These are phyloP conservation scores for Chrysanthemum lavandulifolium DNA, from an alignment of 129 eudicot species.

Conservation along the genomic window DNA sequence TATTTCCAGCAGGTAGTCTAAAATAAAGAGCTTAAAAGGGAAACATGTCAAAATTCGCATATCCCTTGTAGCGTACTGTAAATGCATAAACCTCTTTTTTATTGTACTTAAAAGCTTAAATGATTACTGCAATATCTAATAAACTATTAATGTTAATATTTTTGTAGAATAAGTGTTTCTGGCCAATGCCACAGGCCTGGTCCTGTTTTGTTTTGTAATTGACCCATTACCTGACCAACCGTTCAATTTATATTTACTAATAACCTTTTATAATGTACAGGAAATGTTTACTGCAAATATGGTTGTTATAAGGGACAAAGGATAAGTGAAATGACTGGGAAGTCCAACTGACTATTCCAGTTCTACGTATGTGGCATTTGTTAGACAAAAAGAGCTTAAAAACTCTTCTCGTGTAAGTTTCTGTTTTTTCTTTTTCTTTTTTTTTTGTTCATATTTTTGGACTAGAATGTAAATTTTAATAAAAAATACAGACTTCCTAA, in stretches of 20 bases:
- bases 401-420: conserved; percentile 1
- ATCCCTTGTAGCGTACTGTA: background rate
- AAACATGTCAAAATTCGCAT: background rate
- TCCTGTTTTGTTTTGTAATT: no score
- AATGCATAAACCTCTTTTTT: conserved; percentile 3
- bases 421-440: background rate
- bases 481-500: no score
- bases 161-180: no score
- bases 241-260: background rate
- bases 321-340: conserved; percentile 76
- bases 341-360: conserved; percentile 53
- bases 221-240: no score
- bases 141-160: no score
- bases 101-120: no score
- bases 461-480: no score
- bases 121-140: no score
- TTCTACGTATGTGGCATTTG: conserved; percentile 43
- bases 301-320: conserved; percentile 78
- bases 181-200: no score
- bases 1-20: background rate
- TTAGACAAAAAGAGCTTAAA: conserved; percentile 37
- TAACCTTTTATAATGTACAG: conserved; percentile 39
- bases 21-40: background rate
- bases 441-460: background rate
- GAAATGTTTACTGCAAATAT: conserved; percentile 78